Base-by-base conservation (phyloP, 495 filamentous ascomycete species). In the Lasiosphaeris hirsuta region DNA sequence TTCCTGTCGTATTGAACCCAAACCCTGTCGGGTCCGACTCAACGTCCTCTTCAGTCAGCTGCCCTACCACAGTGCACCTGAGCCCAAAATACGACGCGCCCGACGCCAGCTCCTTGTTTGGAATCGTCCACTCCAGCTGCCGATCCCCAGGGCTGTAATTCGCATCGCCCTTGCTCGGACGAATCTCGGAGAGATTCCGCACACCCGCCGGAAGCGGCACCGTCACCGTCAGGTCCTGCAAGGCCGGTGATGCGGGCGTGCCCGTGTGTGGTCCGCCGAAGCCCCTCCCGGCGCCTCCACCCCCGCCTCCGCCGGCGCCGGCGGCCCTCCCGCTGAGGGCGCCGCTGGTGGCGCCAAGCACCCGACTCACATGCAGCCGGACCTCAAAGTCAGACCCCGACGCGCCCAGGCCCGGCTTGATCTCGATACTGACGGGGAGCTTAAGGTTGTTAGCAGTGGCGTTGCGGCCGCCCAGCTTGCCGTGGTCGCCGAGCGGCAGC, bases 311-410 rank as follows among this genome's bases (percentile, higher is more conserved):
- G 1, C 82, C 81, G 11, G 80, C 60, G 13, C 63, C 7, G 6
- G 56, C 76, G 55, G 85, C 86, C 23, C 19, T 82, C 84, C 35
- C 86, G 59, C 51, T 18, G 15, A 50, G 59, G 43, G 67, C 64
- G 35, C 60, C 64, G 30, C 69, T 65, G 15, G 68, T 63, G 15
- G 79, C 71, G 19, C 85, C 84, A 56, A 82, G 86, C 1, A 84
- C 78, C 52, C 84, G 86, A 43, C 81, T 80, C 34, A 95, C 79
- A 42, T 84, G 81, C 10, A 97, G 70, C 35, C 89, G 82, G 33
- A 96, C 89, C 67, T 98, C 94, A 60, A 98, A 97, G 23, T 98
- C 94, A 3, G 87, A 79, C 8, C 86, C 90, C 0, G 70, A 73
- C 7, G 79, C 70, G 0, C 94, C 94, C 6, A 96, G 74, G 2